Percentiles rank a stretch among this genome's conserved stretches.
Conservation (phyloP, 2,329 filamentous ascomycete species). For the Falciphora oryzae region DNA sequence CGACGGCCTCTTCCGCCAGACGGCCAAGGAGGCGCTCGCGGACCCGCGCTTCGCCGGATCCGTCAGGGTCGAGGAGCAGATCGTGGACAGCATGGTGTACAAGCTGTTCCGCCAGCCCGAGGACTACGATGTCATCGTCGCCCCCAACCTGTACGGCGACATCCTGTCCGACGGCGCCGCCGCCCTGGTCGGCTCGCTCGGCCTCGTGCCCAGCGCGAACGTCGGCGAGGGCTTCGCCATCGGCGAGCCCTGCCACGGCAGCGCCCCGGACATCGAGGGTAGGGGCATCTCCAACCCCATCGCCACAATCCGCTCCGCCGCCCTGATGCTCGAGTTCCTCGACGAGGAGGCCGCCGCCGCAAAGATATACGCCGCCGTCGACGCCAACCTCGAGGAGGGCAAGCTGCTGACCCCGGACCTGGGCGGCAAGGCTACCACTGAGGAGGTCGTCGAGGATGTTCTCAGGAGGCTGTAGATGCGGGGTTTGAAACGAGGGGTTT, state of each 20-base stretch:
- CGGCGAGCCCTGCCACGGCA: conserved; percentile 96
- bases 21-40: conserved; percentile 67
- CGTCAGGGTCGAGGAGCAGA: conserved; percentile 85
- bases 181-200: conserved; percentile 84
- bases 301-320: conserved; percentile 84
- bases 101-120: conserved; percentile 96
- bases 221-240: conserved; percentile 93
- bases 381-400: conserved; percentile 81
- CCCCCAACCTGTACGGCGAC: conserved; percentile 95
- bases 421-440: conserved; percentile 78
- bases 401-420: conserved; percentile 82
- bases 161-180: conserved; percentile 94
- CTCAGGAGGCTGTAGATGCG: conserved; percentile 65
- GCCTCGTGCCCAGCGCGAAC: conserved; percentile 90
- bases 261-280: conserved; percentile 92
- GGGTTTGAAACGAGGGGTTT: neutral
- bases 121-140: conserved; percentile 96
- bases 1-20: conserved; percentile 87
- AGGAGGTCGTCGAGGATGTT: conserved; percentile 83
- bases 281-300: conserved; percentile 93
- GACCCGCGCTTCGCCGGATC: conserved; percentile 50
- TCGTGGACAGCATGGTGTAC: conserved; percentile 99
- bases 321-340: conserved; percentile 94
- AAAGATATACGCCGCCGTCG: conserved; percentile 85
- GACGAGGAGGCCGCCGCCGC: conserved; percentile 81